Percentiles rank a stretch among this genome's conserved stretches.
Evolutionary conservation across 2,329 filamentous ascomycete species (phyloP).

Genomic region (Penicillium glabrum): DNA sequence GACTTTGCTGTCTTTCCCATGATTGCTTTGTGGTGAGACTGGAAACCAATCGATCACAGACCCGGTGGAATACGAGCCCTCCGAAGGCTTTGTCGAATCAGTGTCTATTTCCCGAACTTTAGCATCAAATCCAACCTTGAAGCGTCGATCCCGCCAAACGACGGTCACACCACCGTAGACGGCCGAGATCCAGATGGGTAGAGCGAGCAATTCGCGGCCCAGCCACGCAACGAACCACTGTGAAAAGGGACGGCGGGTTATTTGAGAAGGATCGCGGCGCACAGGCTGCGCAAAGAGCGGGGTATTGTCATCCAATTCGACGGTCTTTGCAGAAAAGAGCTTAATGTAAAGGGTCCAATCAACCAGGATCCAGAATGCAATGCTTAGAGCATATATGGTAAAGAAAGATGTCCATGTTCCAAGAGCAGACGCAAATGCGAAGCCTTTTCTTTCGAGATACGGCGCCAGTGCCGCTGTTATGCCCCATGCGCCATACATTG

Average conservation of each 20-base stretch:
- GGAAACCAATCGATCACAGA: slow-evolving; percentile 13
- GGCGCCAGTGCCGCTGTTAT: slow-evolving; percentile 65
- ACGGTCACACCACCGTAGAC: slow-evolving; percentile 86
- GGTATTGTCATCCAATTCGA: slow-evolving; percentile 70
- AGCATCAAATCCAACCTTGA: slow-evolving; percentile 81
- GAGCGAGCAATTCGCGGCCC: slow-evolving; percentile 75
- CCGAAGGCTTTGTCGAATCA: slow-evolving; percentile 9
- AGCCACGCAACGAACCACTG: slow-evolving; percentile 84
- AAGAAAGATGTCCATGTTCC: slow-evolving; percentile 67
- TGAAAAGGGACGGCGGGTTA: slow-evolving; percentile 56
- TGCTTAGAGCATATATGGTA: slow-evolving; percentile 64
- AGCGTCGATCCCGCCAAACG: slow-evolving; percentile 79
- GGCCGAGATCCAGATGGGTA: slow-evolving; percentile 89
- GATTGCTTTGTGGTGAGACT: slow-evolving; percentile 2
- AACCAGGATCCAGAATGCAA: slow-evolving; percentile 69
- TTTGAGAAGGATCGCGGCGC: slow-evolving; percentile 40
- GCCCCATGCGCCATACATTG: slow-evolving; percentile 75
- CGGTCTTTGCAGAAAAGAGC: slow-evolving; percentile 70
- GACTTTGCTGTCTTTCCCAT: slow-evolving; percentile 13
- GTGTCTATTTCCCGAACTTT: slow-evolving; percentile 63
- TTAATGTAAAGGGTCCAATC: slow-evolving; percentile 73
- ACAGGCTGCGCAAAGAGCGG: slow-evolving; percentile 67
- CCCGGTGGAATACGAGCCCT: slow-evolving; percentile 23
- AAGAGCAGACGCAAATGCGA: slow-evolving; percentile 51
- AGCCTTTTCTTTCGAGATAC: slow-evolving; percentile 52